phyloP scores from a whole-genome alignment of 2,329 filamentous ascomycete genomes.

The Macrophomina tecta region DNA sequence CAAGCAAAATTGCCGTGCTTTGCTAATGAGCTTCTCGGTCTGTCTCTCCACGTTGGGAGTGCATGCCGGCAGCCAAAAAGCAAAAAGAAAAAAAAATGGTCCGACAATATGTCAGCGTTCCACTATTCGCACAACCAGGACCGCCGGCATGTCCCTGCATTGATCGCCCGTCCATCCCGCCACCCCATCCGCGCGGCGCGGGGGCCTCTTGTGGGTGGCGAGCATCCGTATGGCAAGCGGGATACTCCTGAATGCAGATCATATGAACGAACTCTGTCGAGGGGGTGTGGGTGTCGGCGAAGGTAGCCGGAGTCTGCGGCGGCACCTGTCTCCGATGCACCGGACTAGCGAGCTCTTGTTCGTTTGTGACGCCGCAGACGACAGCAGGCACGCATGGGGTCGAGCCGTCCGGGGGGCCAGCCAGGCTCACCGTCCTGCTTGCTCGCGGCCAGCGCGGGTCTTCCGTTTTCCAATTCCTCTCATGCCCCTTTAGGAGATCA shows the following conservation, averaged over 20 bases:
- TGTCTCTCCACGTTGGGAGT: constrained; percentile 1
- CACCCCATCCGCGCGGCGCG: constrained; percentile 24
- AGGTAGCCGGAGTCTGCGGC: constrained; percentile 12
- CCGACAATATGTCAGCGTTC: constrained; percentile 15
- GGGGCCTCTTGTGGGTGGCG: constrained; percentile 24
- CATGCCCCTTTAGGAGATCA: not conserved
- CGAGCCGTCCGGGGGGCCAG: not conserved
- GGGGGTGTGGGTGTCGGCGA: constrained; percentile 6
- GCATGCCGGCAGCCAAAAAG: constrained; percentile 19
- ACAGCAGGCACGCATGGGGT: not conserved
- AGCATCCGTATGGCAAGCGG: constrained; percentile 22
- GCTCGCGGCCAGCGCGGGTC: constrained; percentile 16
- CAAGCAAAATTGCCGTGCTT: not conserved
- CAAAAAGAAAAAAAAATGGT: constrained; percentile 18
- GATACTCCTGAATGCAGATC: constrained; percentile 25
- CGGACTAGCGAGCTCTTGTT: not conserved
- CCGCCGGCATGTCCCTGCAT: constrained; percentile 28
- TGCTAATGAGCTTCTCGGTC: constrained; percentile 13
- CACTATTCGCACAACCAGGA: constrained; percentile 14
- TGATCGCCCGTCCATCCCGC: constrained; percentile 28
- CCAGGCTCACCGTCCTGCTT: not conserved
- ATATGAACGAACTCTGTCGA: constrained; percentile 1
- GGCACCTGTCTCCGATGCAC: constrained; percentile 7
- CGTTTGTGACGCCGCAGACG: not conserved
- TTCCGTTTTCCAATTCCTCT: not conserved